Evolutionary conservation across 139 green algal genomes (phyloP), one percentile per base, ranked within the genome.

Genomic region (Chlorella sorokiniana): DNA sequence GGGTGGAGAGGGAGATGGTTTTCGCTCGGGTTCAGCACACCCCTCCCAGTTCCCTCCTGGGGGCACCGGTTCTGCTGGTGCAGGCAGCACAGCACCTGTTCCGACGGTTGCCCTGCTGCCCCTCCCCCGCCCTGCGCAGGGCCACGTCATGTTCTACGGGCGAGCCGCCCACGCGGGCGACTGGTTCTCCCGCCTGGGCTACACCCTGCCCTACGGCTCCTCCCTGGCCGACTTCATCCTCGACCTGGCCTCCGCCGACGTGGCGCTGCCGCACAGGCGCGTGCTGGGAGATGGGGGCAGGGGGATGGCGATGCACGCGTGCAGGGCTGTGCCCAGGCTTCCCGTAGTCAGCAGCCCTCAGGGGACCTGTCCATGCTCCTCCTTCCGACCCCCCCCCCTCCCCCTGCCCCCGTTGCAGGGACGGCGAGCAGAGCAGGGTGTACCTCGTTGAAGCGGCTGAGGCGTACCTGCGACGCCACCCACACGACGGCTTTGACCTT

Each of bases 71-170:
- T n/a, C n/a, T n/a, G n/a, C n/a, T n/a, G n/a, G n/a, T n/a, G n/a
- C n/a, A n/a, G n/a, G n/a, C n/a, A n/a, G n/a, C n/a, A n/a, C n/a
- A n/a, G n/a, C n/a, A n/a, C n/a, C n/a, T n/a, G n/a, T n/a, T n/a
- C n/a, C n/a, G n/a, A n/a, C n/a, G n/a, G n/a, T 31, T 65, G 56
- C 56, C 56, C n/a, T 65, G 22, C 18, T n/a, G 56, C 33, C n/a
- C 7, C 35, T 40, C 35, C 41, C 35, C 71, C 10, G 1, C 16
- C 33, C 18, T 3, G 10, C 23, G 45, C 76, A 96, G 76, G 95
- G 94, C 0, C 90, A 93, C 78, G 78, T 85, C 4, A 86, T 97
- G 67, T 98, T 95, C 90, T 96, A 97, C 76, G 95, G 95, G 22
- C 73, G 82, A 9, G 89, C 89, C 16, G 29, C 80, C 5, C n/a